phyloP scores from a whole-genome alignment of 2,329 filamentous ascomycete genomes.

The Diaporthe ampelina region DNA sequence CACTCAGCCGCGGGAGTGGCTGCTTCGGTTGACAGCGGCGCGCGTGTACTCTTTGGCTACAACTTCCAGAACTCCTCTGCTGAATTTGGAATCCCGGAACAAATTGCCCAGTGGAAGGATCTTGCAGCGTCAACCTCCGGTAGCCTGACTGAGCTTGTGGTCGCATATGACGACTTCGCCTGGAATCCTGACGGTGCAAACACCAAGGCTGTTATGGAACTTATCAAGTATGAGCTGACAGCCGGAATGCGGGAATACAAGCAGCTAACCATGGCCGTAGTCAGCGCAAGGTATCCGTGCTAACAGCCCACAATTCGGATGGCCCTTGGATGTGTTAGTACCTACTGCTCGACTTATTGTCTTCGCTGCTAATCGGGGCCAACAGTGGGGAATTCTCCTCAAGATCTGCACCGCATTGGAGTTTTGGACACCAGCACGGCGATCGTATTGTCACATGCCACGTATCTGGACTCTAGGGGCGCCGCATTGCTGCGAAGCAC shows the following conservation, averaged over 20 bases:
- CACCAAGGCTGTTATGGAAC: neutral
- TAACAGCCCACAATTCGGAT: neutral
- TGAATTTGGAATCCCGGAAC: neutral
- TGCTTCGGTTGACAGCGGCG: conserved; percentile 2
- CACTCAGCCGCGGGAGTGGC: neutral
- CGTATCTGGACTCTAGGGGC: conserved; percentile 58
- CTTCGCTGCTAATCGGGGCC: too few relatives aligned
- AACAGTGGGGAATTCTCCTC: conserved; percentile 9
- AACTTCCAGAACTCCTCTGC: neutral
- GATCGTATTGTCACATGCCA: conserved; percentile 66
- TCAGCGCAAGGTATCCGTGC: neutral
- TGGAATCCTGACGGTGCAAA: neutral
- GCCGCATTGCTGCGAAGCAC: conserved; percentile 58
- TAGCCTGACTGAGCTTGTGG: conserved; percentile 12
- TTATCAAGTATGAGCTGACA: neutral
- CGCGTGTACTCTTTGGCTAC: conserved; percentile 2
- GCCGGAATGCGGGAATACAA: too few relatives aligned
- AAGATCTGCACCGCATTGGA: conserved; percentile 36
- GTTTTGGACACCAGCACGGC: conserved; percentile 61
- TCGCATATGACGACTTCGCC: neutral
- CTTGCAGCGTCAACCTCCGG: neutral
- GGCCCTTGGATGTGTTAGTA: conserved; percentile 16
- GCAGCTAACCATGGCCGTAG: neutral
- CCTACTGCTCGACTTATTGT: neutral
- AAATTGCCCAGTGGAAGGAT: conserved; percentile 2